Conservation (phyloP, 2,329 filamentous ascomycete genomes). For the Raffaelea arxii region DNA sequence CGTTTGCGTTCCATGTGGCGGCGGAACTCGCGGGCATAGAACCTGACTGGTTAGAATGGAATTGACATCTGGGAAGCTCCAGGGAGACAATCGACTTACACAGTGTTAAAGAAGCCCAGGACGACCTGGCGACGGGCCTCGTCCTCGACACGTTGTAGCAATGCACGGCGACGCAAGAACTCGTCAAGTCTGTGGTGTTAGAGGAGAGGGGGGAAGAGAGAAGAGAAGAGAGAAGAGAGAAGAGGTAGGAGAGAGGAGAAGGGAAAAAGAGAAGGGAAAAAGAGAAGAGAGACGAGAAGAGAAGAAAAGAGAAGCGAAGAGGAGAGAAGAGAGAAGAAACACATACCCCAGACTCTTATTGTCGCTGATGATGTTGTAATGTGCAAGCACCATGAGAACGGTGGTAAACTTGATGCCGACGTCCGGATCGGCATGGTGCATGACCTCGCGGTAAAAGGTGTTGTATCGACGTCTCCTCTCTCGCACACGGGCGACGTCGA, state of each 20-base stretch:
- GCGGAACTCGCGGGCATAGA: constrained; percentile 78
- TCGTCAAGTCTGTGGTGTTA: constrained; percentile 63
- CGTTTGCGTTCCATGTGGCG: constrained; percentile 63
- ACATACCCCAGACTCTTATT: constrained; percentile 80
- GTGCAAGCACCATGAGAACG: constrained; percentile 88
- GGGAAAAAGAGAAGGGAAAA: too few relatives aligned
- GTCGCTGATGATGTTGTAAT: constrained; percentile 98
- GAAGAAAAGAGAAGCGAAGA: too few relatives aligned
- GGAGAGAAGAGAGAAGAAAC: too few relatives aligned
- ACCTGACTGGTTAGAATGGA: constrained; percentile 29
- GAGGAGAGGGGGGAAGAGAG: constrained; percentile 1
- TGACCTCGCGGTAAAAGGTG: constrained; percentile 92
- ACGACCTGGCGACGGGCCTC: constrained; percentile 85
- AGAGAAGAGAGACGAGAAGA: too few relatives aligned
- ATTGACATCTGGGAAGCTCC: neutral
- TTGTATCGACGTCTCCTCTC: constrained; percentile 73
- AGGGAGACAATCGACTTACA: constrained; percentile 44
- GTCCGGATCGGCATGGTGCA: constrained; percentile 85
- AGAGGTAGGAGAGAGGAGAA: neutral
- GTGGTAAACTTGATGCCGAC: constrained; percentile 85
- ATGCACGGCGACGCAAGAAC: constrained; percentile 79
- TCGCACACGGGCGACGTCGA: constrained; percentile 69
- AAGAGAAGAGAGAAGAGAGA: too few relatives aligned
- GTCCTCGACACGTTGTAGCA: constrained; percentile 89
- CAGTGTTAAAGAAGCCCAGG: constrained; percentile 88